Percentiles rank a stretch among this genome's conserved stretches.
Conservation (phyloP, 169 alveolate species). For the Babesia sp. region DNA sequence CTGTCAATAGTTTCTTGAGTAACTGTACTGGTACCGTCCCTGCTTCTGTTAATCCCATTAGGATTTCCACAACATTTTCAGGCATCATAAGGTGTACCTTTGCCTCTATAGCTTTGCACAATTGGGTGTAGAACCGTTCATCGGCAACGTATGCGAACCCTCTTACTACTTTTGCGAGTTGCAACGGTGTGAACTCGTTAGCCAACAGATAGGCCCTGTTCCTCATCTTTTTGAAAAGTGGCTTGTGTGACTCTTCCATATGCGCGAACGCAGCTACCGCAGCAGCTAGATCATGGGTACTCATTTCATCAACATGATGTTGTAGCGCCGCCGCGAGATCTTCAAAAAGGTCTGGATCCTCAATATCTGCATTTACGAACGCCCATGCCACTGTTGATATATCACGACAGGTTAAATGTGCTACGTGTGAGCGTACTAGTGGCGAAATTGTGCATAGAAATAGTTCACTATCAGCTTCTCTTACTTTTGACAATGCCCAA, state of each 20-base stretch:
- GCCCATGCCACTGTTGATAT: conserved; percentile 70
- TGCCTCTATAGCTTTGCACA: conserved; percentile 36
- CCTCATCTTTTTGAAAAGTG: conserved; percentile 50
- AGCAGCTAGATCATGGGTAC: conserved; percentile 59
- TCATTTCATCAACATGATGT: conserved; percentile 66
- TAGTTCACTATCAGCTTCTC: conserved; percentile 49
- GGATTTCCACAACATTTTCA: conserved; percentile 53
- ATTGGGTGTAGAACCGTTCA: conserved; percentile 42
- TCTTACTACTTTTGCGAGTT: conserved; percentile 38
- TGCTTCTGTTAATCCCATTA: conserved; percentile 52
- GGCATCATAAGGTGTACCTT: conserved; percentile 63
- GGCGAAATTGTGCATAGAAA: conserved; percentile 66
- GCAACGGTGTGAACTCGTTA: conserved; percentile 66
- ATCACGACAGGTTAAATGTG: conserved; percentile 51
- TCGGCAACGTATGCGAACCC: conserved; percentile 59
- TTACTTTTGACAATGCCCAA: conserved; percentile 63
- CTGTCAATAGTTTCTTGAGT: conserved; percentile 21
- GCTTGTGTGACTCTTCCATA: conserved; percentile 40
- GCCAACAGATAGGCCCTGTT: conserved; percentile 32
- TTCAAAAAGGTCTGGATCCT: conserved; percentile 56
- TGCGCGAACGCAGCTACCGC: conserved; percentile 52
- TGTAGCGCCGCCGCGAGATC: conserved; percentile 44
- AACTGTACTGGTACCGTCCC: conserved; percentile 14
- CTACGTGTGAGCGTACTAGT: conserved; percentile 42
- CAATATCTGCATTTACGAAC: conserved; percentile 57